Evolutionary conservation across 768 basidiomycete genomes (phyloP), one percentile per base, ranked within the genome.

Genomic region (Mycena polygramma): DNA sequence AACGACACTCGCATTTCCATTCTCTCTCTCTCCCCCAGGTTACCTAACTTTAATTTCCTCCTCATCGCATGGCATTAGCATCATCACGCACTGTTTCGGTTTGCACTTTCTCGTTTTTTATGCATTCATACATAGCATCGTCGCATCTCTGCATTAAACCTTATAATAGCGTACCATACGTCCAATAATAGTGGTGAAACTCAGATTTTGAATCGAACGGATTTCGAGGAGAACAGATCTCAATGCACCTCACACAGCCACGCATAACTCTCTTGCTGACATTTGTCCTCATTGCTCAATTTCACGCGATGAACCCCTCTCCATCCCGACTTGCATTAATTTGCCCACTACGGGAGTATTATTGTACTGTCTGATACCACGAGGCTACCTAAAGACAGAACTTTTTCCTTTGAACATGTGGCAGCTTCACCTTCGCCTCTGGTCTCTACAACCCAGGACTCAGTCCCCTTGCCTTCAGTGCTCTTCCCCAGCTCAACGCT

Each of bases 381-480:
- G 69, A 70, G 69, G 69, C 63, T 37, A 26, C 35, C 45, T 61
- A 19, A 59, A 65, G 68, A 58, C 41, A 59, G 26, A 45, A 51
- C 20, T 37, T 46, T 59, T 60, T 46, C 45, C 14, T 22, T 3
- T 35, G 46, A 66, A 70, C 69, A 70, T 66, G 64, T 41, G 63
- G 63, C 57, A 57, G 30, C 69, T 59, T 68, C 67, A 66, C 48
- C 24, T 43, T 58, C 15, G n/a, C 30, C 52, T 54, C 30, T 30
- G 30, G 30, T 30, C 35, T 55, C 24, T 35, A 19, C 67, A 48
- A 55, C 39, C 48, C 10, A 41, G 41, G 10, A 41, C 41, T 41
- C 48, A 54, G 15, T 48, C 26, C 43, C 43, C n/a, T n/a, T 46
- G 19, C 7, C 45, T 41, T 10, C 45, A 46, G 13, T 46, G 7